phyloP scores from a whole-genome alignment of 164 flowering plant species.

The Amborella trichopoda region DNA sequence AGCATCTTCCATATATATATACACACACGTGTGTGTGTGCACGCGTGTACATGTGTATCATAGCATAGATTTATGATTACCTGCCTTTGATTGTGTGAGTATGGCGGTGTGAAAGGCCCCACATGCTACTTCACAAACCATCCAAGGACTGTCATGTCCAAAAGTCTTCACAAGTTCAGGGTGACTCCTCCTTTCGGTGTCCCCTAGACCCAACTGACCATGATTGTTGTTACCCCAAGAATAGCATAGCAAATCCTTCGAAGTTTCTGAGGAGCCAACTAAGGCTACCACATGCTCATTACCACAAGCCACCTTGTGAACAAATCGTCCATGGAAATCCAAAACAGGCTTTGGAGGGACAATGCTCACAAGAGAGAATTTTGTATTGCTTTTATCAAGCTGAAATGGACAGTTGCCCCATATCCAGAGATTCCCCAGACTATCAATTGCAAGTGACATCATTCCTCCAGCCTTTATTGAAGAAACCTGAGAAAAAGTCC shows the following conservation, averaged over 20 bases:
- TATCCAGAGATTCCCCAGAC: slow-evolving; percentile 72
- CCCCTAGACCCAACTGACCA: slow-evolving; percentile 84
- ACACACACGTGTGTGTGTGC: no score
- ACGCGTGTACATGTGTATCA: no score
- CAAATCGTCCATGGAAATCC: slow-evolving; percentile 68
- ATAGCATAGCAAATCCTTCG: slow-evolving; percentile 55
- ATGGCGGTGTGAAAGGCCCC: slow-evolving; percentile 79
- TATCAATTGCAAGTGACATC: slow-evolving; percentile 88
- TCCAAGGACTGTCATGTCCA: slow-evolving; percentile 31
- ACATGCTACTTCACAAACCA: slow-evolving; percentile 63
- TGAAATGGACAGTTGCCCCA: slow-evolving; percentile 76
- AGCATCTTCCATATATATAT: no score
- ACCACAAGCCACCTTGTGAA: slow-evolving; percentile 93
- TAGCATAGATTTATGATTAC: slow-evolving; percentile 2
- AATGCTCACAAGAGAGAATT: slow-evolving; percentile 31
- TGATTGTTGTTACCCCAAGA: slow-evolving; percentile 77
- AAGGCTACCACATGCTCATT: slow-evolving; percentile 82
- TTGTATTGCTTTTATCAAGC: slow-evolving; percentile 13
- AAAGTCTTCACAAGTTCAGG: slow-evolving; percentile 53
- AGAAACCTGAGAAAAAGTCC: slow-evolving; percentile 38
- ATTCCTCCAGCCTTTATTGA: slow-evolving; percentile 78
- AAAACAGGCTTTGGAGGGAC: slow-evolving; percentile 47
- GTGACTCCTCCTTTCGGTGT: slow-evolving; percentile 32
- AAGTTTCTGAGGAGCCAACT: slow-evolving; percentile 60
- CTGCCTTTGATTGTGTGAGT: slow-evolving; percentile 39